phyloP scores from a whole-genome alignment of 305 asterid genomes.

The Solanum aculeatissimum region DNA sequence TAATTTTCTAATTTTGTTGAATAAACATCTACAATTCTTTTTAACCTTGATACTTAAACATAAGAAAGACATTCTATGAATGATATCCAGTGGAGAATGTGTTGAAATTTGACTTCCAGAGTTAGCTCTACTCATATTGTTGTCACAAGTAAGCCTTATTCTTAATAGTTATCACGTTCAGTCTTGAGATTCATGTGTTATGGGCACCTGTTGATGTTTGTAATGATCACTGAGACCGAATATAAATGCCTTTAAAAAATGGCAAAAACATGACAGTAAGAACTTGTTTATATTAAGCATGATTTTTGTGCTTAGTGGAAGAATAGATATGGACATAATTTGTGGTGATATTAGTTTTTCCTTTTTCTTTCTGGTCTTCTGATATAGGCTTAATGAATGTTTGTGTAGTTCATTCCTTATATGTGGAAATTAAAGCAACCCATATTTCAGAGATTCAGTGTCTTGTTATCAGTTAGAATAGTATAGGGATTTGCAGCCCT shows the following conservation, averaged over 20 bases:
- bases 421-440: slow-evolving; percentile 40
- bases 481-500: slow-evolving; percentile 92
- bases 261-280: background rate
- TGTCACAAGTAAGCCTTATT: slow-evolving; percentile 42
- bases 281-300: background rate
- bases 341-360: background rate
- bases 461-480: slow-evolving; percentile 53
- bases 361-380: background rate
- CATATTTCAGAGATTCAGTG: slow-evolving; percentile 49
- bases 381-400: background rate
- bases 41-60: too few relatives aligned
- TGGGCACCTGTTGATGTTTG: background rate
- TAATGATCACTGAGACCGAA: background rate
- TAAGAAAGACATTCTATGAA: background rate
- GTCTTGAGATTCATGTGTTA: background rate
- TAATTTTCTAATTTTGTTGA: too few relatives aligned
- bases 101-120: slow-evolving; percentile 93
- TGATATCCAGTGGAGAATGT: slow-evolving; percentile 42
- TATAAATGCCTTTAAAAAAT: background rate
- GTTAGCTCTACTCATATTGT: slow-evolving; percentile 51
- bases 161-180: background rate
- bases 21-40: too few relatives aligned
- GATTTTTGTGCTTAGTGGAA: too few relatives aligned
- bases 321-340: background rate
- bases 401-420: slow-evolving; percentile 53